Percentiles rank a stretch among this genome's conserved stretches.
Conservation (phyloP, 2,329 filamentous ascomycete genomes). For the Eutypa lata region DNA sequence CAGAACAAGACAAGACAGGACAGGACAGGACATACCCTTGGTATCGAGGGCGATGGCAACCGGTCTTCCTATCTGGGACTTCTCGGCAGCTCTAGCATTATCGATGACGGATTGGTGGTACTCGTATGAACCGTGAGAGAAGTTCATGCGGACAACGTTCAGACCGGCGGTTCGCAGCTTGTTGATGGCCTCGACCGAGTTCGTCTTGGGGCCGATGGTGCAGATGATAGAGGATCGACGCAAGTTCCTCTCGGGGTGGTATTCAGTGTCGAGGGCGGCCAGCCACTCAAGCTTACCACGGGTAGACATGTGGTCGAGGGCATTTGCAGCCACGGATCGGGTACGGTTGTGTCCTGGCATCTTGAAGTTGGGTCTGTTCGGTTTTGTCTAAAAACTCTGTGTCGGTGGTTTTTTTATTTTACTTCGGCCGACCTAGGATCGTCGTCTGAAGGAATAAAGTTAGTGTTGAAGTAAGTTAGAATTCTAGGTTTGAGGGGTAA, state of each 20-base stretch:
- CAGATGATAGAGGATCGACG: constrained; percentile 97
- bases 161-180: constrained; percentile 84
- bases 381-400: too few relatives aligned
- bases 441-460: too few relatives aligned
- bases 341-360: neutral
- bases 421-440: neutral
- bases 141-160: constrained; percentile 99
- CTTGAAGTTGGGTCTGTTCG: neutral
- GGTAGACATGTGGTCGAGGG: constrained; percentile 82
- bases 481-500: neutral
- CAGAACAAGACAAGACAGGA: neutral
- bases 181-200: constrained; percentile 96
- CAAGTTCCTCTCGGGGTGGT: constrained; percentile 82
- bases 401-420: neutral
- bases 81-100: constrained; percentile 85
- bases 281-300: constrained; percentile 68
- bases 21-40: constrained; percentile 39
- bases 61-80: constrained; percentile 73
- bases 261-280: constrained; percentile 79
- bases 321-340: constrained; percentile 52
- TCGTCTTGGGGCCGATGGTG: constrained; percentile 99
- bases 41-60: constrained; percentile 90
- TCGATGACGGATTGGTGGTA: constrained; percentile 99
- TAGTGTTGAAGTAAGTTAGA: too few relatives aligned
- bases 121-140: constrained; percentile 90